A percentile compares a stretch with the other conserved stretches of the same genome.
Evolutionary conservation across 2,329 filamentous ascomycete genomes (phyloP).

Genomic region (Penicillium nordicum): DNA sequence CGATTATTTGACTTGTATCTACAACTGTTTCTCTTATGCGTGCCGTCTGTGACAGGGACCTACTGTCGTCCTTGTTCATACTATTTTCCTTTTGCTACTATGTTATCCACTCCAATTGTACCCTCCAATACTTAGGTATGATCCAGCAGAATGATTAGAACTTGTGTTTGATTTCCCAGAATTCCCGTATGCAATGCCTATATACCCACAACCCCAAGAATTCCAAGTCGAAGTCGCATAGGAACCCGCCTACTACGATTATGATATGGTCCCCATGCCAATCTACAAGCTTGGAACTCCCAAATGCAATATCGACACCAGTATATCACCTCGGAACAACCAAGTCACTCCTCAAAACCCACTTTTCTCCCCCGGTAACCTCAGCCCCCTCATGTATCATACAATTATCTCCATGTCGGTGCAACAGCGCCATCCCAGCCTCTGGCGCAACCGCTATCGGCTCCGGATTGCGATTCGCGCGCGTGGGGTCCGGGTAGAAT

Average conservation of each 20-base stretch:
- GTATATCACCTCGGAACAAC: slow-evolving; percentile 38
- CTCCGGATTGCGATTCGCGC: slow-evolving; percentile 49
- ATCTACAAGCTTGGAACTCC: not conserved
- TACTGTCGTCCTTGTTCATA: slow-evolving; percentile 22
- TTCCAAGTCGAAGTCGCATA: not conserved
- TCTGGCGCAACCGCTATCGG: slow-evolving; percentile 72
- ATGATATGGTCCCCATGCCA: not conserved
- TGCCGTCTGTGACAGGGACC: slow-evolving; percentile 13
- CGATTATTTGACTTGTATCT: slow-evolving; percentile 23
- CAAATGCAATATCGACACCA: not conserved
- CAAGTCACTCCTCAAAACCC: slow-evolving; percentile 82
- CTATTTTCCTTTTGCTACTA: slow-evolving; percentile 14
- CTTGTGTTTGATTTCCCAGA: not conserved
- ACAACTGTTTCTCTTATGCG: slow-evolving; percentile 16
- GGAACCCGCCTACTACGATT: not conserved
- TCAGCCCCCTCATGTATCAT: slow-evolving; percentile 83
- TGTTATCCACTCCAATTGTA: not conserved
- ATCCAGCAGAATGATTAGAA: slow-evolving; percentile 20
- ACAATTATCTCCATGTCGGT: slow-evolving; percentile 86
- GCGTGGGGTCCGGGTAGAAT: slow-evolving; percentile 69
- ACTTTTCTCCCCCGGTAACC: slow-evolving; percentile 79
- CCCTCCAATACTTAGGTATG: not conserved
- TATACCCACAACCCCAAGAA: not conserved
- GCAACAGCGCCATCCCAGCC: slow-evolving; percentile 79
- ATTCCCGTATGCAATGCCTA: not conserved